Evolutionary conservation across 1,139 yeast species (phyloP).

Genomic region (Pichia cactophila): DNA sequence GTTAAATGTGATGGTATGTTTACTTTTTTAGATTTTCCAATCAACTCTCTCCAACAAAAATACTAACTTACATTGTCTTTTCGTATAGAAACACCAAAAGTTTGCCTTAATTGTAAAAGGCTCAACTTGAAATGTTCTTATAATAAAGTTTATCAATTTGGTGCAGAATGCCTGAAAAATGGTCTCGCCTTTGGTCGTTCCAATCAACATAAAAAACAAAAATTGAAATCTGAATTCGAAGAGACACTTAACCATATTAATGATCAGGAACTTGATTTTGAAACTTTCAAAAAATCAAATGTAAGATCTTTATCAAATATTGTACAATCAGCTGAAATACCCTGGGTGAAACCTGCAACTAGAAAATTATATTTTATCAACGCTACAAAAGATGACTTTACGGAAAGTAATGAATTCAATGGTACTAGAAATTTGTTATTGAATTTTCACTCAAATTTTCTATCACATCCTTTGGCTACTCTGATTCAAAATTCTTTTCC

Average conservation of each 20-base stretch:
- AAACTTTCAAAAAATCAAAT: slow-evolving; percentile 1
- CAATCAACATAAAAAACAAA: slow-evolving; percentile 15
- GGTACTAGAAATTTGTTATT: neutral
- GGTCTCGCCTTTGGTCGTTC: slow-evolving; percentile 36
- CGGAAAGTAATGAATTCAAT: neutral
- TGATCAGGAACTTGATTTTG: slow-evolving; percentile 9
- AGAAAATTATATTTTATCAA: slow-evolving; percentile 26
- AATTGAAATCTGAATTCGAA: slow-evolving; percentile 2
- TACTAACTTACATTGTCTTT: slow-evolving; percentile 12
- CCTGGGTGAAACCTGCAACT: slow-evolving; percentile 12
- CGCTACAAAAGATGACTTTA: slow-evolving; percentile 24
- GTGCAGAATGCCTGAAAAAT: slow-evolving; percentile 2
- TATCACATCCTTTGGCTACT: neutral
- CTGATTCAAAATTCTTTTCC: neutral
- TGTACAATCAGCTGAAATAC: slow-evolving; percentile 4
- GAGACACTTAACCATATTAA: slow-evolving; percentile 8
- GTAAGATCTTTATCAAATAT: slow-evolving; percentile 1
- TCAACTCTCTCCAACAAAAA: neutral
- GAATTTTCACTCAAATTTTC: neutral
- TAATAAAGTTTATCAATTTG: slow-evolving; percentile 2
- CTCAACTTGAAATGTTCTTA: slow-evolving; percentile 12
- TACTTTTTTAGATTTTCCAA: neutral
- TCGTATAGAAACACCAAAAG: neutral
- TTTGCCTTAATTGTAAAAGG: slow-evolving; percentile 14
- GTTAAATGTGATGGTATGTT: slow-evolving; percentile 30